Evolutionary conservation across 2,329 filamentous ascomycete genomes (phyloP).

Genomic region (Cladosporium sp.): DNA sequence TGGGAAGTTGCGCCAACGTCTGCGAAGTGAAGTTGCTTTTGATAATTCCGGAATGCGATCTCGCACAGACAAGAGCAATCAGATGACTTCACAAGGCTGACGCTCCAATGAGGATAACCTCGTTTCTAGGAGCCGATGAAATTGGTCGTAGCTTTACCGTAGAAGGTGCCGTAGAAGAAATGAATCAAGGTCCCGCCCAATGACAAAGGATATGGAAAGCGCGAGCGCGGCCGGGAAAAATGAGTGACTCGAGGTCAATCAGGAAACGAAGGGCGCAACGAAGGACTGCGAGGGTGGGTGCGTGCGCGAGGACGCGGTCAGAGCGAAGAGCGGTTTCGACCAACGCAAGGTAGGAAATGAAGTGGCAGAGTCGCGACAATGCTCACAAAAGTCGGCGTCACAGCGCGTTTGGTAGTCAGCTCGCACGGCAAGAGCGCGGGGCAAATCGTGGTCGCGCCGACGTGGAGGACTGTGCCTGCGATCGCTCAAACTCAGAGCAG

Average conservation of each 20-base stretch:
- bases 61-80: constrained; percentile 11
- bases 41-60: constrained; percentile 13
- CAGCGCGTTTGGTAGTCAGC: constrained; percentile 16
- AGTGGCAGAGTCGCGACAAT: constrained; percentile 15
- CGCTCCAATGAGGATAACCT: background rate
- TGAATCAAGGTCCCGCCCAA: constrained; percentile 16
- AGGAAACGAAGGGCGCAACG: constrained; percentile 29
- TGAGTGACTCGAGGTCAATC: constrained; percentile 24
- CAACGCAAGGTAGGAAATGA: constrained; percentile 16
- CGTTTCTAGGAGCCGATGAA: constrained; percentile 12
- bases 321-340: constrained; percentile 17
- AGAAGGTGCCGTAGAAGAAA: constrained; percentile 23
- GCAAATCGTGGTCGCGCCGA: constrained; percentile 16
- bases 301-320: constrained; percentile 6
- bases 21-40: constrained; percentile 16
- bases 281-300: constrained; percentile 12
- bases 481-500: constrained; percentile 19
- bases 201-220: constrained; percentile 19
- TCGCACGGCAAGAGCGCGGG: constrained; percentile 16
- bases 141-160: constrained; percentile 18
- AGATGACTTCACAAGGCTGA: constrained; percentile 14
- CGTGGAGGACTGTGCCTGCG: constrained; percentile 11
- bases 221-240: constrained; percentile 18
- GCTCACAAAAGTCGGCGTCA: constrained; percentile 16
- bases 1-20: constrained; percentile 8